Evolutionary conservation across 345 rosid species (phyloP).

Genomic region (Rhodamnia argentea): DNA sequence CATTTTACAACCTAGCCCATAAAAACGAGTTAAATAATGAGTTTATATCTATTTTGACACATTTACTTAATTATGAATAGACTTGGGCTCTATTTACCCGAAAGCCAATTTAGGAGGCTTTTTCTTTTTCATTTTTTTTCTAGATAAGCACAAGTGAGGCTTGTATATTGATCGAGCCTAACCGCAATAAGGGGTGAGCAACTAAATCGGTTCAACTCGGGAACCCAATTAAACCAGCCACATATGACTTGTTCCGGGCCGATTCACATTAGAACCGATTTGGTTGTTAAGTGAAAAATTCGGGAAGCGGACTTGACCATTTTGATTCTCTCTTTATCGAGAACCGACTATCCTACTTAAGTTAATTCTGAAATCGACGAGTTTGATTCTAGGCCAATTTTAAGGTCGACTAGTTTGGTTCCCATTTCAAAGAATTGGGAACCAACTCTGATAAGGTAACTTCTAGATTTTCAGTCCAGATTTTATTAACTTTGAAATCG

Average conservation of each 20-base stretch:
- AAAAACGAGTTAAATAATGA: background rate
- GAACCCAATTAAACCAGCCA: background rate
- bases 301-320: background rate
- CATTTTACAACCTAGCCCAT: background rate
- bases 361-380: rapidly evolving
- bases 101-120: background rate
- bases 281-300: background rate
- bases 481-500: background rate
- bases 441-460: background rate
- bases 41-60: background rate
- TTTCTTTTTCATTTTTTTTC: background rate
- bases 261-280: background rate
- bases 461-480: background rate
- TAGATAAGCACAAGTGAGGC: background rate
- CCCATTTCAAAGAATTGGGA: background rate
- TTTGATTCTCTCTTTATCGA: background rate
- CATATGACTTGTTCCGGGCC: rapidly evolving
- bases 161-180: background rate
- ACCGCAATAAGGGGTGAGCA: background rate
- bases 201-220: background rate
- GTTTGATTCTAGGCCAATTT: background rate
- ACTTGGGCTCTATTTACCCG: background rate
- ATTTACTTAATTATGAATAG: background rate
- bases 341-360: rapidly evolving
- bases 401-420: background rate